phyloP scores from a whole-genome alignment of 2,329 filamentous ascomycete genomes.

The Huntiella moniliformis region DNA sequence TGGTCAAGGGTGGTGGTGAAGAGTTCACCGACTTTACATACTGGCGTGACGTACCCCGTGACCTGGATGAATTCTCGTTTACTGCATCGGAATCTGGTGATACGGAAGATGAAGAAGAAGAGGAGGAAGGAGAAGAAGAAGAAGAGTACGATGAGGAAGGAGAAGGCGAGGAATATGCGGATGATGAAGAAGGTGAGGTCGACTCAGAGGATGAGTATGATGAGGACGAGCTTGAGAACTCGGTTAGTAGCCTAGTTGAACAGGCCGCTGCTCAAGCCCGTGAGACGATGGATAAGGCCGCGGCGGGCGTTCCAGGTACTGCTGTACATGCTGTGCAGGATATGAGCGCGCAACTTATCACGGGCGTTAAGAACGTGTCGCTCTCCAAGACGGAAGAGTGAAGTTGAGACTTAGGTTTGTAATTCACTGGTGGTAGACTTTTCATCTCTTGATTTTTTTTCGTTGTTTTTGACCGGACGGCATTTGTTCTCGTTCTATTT shows the following conservation, averaged over 20 bases:
- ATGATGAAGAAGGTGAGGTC: slow-evolving; percentile 15
- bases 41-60: slow-evolving; percentile 72
- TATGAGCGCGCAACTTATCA: slow-evolving; percentile 12
- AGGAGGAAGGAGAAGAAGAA: slow-evolving; percentile 30
- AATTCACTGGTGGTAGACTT: not conserved
- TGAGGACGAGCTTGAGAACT: slow-evolving; percentile 9
- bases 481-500: not conserved
- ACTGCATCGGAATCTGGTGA: slow-evolving; percentile 44
- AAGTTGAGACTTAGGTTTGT: not conserved
- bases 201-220: slow-evolving; percentile 12
- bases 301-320: not conserved
- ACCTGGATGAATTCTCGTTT: slow-evolving; percentile 74
- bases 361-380: slow-evolving; percentile 13
- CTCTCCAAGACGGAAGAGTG: slow-evolving; percentile 5
- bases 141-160: slow-evolving; percentile 27
- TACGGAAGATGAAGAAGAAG: slow-evolving; percentile 33
- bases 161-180: slow-evolving; percentile 22
- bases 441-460: not conserved
- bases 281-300: slow-evolving; percentile 4
- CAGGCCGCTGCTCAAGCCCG: slow-evolving; percentile 6
- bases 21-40: slow-evolving; percentile 95
- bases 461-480: not conserved
- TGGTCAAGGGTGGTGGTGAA: slow-evolving; percentile 78
- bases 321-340: slow-evolving; percentile 6
- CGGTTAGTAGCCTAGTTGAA: slow-evolving; percentile 8